These are phyloP conservation scores for Westerdykella sp. DNA, from an alignment of 2,329 filamentous ascomycete genomes.

Conservation along the genomic window DNA sequence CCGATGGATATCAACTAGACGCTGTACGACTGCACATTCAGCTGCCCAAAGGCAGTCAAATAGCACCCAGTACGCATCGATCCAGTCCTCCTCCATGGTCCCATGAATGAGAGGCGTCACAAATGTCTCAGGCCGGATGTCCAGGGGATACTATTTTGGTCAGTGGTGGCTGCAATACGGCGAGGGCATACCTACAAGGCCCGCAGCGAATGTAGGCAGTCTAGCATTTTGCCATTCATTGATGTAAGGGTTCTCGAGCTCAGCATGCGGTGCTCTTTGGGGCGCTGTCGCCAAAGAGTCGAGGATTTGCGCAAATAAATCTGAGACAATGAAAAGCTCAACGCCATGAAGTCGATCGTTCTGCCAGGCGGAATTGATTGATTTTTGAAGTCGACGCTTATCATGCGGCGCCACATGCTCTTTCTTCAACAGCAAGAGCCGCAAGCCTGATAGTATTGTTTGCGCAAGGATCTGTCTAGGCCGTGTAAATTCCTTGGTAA, in stretches of 20 bases:
- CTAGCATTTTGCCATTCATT: conserved; percentile 17
- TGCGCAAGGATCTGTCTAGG: conserved; percentile 17
- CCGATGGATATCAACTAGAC: conserved; percentile 29
- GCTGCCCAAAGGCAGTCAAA: conserved; percentile 33
- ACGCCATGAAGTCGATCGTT: conserved; percentile 26
- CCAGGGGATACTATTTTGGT: conserved; percentile 28
- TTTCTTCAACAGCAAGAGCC: conserved; percentile 29
- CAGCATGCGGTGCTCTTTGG: conserved; percentile 5
- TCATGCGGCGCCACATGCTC: conserved; percentile 20
- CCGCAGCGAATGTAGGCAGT: conserved; percentile 25
- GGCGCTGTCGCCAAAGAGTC: conserved; percentile 10
- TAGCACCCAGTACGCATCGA: conserved; percentile 29
- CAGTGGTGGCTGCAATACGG: conserved; percentile 3
- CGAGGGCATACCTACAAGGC: conserved; percentile 19
- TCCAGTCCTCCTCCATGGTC: conserved; percentile 24
- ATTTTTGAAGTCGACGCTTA: conserved; percentile 24
- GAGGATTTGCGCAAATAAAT: conserved; percentile 26
- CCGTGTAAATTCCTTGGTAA: conserved; percentile 17
- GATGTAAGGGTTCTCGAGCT: conserved; percentile 10
- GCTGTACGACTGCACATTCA: conserved; percentile 31
- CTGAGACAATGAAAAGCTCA: conserved; percentile 29
- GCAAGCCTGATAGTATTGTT: conserved; percentile 30
- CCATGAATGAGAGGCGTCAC: conserved; percentile 18
- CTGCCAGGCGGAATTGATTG: conserved; percentile 31
- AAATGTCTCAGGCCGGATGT: conserved; percentile 24